Evolutionary conservation across 108 stramenopile species (phyloP).

Genomic region (Pseudonitzschia delicatissima): DNA sequence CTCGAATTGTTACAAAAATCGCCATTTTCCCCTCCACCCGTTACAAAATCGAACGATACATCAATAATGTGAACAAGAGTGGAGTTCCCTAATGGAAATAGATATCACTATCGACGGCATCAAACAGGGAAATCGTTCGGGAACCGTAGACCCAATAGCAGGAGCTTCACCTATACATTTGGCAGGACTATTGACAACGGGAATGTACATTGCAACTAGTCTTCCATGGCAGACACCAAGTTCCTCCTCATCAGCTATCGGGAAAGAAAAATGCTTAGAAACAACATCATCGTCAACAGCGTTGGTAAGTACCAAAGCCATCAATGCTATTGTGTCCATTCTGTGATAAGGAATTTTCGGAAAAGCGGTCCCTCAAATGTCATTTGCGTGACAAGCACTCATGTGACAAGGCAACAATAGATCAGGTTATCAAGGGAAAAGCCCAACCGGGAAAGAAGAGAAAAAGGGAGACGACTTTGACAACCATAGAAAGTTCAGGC

Average conservation of each 20-base stretch:
- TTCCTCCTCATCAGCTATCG: background rate
- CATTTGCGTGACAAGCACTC: slow-evolving; percentile 46
- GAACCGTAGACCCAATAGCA: slow-evolving; percentile 38
- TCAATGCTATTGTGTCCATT: slow-evolving; percentile 43
- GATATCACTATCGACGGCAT: slow-evolving; percentile 71
- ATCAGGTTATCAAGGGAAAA: slow-evolving; percentile 14
- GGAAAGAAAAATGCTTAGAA: background rate
- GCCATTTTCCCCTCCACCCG: slow-evolving; percentile 58
- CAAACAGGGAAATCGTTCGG: slow-evolving; percentile 84
- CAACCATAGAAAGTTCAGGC: background rate
- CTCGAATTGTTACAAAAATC: slow-evolving; percentile 47
- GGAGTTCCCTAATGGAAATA: slow-evolving; percentile 10
- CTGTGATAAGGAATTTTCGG: slow-evolving; percentile 61
- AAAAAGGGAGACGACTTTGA: background rate
- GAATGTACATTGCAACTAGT: slow-evolving; percentile 3
- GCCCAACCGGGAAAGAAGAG: slow-evolving; percentile 27
- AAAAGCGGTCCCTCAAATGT: slow-evolving; percentile 68
- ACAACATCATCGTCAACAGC: background rate
- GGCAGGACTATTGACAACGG: slow-evolving; percentile 36
- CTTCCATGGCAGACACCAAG: slow-evolving; percentile 32
- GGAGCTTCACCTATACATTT: slow-evolving; percentile 73
- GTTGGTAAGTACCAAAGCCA: background rate
- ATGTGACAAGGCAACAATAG: background rate
- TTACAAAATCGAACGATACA: slow-evolving; percentile 6
- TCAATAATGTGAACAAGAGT: background rate